Evolutionary conservation across 2,329 filamentous ascomycete genomes (phyloP).

Genomic region (Parastagonospora nodorum): DNA sequence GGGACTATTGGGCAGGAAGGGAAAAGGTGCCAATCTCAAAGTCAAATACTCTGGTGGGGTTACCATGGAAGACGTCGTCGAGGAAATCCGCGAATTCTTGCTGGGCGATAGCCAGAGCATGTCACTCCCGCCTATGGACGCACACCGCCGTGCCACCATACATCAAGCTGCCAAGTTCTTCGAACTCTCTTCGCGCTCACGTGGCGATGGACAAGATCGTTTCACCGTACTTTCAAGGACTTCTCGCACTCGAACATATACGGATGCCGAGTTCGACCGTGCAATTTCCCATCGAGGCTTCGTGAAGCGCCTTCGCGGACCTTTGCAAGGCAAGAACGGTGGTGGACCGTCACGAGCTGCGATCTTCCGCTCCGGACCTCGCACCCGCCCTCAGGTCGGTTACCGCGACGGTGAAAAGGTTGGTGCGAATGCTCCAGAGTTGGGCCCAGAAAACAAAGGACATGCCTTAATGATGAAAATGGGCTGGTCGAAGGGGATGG

Average conservation of each 20-base stretch:
- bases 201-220: slow-evolving; percentile 72
- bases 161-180: slow-evolving; percentile 79
- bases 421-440: slow-evolving; percentile 80
- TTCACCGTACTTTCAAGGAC: slow-evolving; percentile 81
- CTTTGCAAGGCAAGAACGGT: slow-evolving; percentile 11
- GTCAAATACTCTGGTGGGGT: slow-evolving; percentile 77
- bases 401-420: slow-evolving; percentile 88
- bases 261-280: slow-evolving; percentile 58
- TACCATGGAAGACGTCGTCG: slow-evolving; percentile 69
- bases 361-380: slow-evolving; percentile 16
- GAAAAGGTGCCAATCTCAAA: slow-evolving; percentile 57
- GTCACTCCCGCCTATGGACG: slow-evolving; percentile 82
- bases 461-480: slow-evolving; percentile 92
- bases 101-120: slow-evolving; percentile 68
- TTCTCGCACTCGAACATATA: slow-evolving; percentile 65
- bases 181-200: slow-evolving; percentile 82
- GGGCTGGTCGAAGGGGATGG: slow-evolving; percentile 90
- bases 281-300: slow-evolving; percentile 55
- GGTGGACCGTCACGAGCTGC: slow-evolving; percentile 5
- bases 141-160: slow-evolving; percentile 73
- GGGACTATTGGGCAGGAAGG: slow-evolving; percentile 52
- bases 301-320: slow-evolving; percentile 46
- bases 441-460: slow-evolving; percentile 82
- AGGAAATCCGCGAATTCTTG: slow-evolving; percentile 75
- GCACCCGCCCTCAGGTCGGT: slow-evolving; percentile 30